These are phyloP conservation scores for Acer negundo DNA, from an alignment of 345 rosid genomes.

Conservation along the genomic window DNA sequence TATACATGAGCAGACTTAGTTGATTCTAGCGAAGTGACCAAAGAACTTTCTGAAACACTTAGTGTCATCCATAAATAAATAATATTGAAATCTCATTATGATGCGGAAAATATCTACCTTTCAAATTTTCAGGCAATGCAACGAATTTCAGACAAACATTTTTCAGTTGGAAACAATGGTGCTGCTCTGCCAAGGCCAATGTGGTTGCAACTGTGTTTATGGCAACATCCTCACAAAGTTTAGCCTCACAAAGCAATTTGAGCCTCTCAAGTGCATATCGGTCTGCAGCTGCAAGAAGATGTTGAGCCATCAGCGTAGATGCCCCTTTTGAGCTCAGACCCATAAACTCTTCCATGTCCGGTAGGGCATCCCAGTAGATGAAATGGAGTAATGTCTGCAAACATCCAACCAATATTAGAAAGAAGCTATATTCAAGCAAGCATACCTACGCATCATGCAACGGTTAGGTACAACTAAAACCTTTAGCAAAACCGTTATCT, in stretches of 20 bases:
- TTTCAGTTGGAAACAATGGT: slow-evolving; percentile 72
- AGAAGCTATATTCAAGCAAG: slow-evolving; percentile 12
- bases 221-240: slow-evolving; percentile 69
- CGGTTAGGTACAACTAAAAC: neutral
- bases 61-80: too few species aligned
- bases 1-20: neutral
- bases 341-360: slow-evolving; percentile 68
- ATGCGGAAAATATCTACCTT: slow-evolving; percentile 39
- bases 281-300: slow-evolving; percentile 84
- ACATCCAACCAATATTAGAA: slow-evolving; percentile 17
- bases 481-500: neutral
- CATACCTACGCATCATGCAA: neutral
- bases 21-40: neutral
- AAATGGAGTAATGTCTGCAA: slow-evolving; percentile 76
- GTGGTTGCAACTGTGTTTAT: slow-evolving; percentile 79
- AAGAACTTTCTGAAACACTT: neutral
- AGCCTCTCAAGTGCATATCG: slow-evolving; percentile 75
- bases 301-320: slow-evolving; percentile 72
- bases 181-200: slow-evolving; percentile 82
- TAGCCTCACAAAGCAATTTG: slow-evolving; percentile 64
- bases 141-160: slow-evolving; percentile 70
- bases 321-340: slow-evolving; percentile 65
- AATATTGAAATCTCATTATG: neutral
- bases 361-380: slow-evolving; percentile 77
- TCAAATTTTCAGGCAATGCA: slow-evolving; percentile 57